phyloP scores from a whole-genome alignment of 768 basidiomycete species.

The Xanthoconium purpureum region DNA sequence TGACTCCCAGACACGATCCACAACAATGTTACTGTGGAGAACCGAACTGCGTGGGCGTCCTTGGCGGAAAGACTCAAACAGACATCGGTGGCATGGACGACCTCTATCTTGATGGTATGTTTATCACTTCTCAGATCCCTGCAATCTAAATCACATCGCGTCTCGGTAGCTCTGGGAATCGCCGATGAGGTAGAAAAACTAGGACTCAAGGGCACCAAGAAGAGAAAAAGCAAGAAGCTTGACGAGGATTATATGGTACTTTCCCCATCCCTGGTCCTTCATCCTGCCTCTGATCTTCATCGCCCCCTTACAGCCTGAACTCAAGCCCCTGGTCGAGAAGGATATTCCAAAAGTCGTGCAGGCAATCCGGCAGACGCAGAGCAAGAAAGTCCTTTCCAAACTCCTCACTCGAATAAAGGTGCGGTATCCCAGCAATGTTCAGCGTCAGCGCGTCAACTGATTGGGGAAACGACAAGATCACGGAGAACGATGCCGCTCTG shows the following conservation, averaged over 20 bases:
- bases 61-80: slow-evolving; percentile 98
- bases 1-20: slow-evolving; percentile 71
- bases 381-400: slow-evolving; percentile 76
- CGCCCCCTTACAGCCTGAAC: slow-evolving; percentile 53
- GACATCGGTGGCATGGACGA: slow-evolving; percentile 95
- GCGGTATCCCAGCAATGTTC: background rate
- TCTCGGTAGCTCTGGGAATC: slow-evolving; percentile 77
- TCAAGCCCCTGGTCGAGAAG: slow-evolving; percentile 70
- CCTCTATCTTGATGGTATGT: slow-evolving; percentile 82
- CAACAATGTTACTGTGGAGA: slow-evolving; percentile 96
- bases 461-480: slow-evolving; percentile 53
- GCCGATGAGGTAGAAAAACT: slow-evolving; percentile 82
- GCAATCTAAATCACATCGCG: background rate
- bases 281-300: background rate
- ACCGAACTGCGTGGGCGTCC: slow-evolving; percentile 89
- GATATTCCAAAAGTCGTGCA: slow-evolving; percentile 92
- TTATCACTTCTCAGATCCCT: background rate
- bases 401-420: slow-evolving; percentile 85
- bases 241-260: slow-evolving; percentile 90
- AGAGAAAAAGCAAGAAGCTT: slow-evolving; percentile 87
- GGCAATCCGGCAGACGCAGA: slow-evolving; percentile 85
- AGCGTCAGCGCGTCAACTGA: background rate
- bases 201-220: slow-evolving; percentile 83
- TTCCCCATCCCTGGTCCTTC: background rate
- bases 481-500: slow-evolving; percentile 73